phyloP scores from a whole-genome alignment of 2,329 filamentous ascomycete species.

The Cercospora janseana region DNA sequence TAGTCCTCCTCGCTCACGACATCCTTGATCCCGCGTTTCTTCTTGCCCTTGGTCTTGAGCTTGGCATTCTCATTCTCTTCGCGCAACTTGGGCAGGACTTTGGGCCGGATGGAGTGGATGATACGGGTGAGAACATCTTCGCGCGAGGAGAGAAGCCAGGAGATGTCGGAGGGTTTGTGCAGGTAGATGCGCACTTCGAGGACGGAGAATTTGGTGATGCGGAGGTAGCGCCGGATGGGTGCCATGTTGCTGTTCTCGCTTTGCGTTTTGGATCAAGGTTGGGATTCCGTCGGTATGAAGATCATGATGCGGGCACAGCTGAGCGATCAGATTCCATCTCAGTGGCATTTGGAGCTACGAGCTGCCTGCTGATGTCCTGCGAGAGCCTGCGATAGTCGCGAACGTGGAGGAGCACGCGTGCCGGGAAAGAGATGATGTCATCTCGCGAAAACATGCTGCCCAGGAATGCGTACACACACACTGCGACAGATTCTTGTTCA shows the following conservation, averaged over 20 bases:
- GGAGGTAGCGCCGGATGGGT: slow-evolving; percentile 81
- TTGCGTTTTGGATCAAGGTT: slow-evolving; percentile 42
- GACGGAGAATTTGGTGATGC: slow-evolving; percentile 89
- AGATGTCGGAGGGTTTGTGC: slow-evolving; percentile 79
- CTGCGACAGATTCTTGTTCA: no score
- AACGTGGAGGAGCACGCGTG: no score
- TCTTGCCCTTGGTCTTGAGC: slow-evolving; percentile 62
- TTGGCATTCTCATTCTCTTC: slow-evolving; percentile 70
- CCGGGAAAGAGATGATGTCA: slow-evolving; percentile 2
- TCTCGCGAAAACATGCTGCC: slow-evolving; percentile 3
- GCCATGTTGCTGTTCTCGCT: slow-evolving; percentile 61
- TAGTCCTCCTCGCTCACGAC: slow-evolving; percentile 86
- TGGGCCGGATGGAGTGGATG: slow-evolving; percentile 78
- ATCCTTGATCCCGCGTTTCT: slow-evolving; percentile 81
- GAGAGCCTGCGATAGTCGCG: neutral
- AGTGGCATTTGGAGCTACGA: no score
- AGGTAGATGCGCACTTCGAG: slow-evolving; percentile 97
- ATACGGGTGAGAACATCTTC: slow-evolving; percentile 76
- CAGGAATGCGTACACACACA: no score
- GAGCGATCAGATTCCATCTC: no score
- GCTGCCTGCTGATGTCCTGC: neutral
- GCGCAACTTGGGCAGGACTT: slow-evolving; percentile 84
- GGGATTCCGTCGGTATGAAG: neutral
- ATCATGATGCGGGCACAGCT: neutral
- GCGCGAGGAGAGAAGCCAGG: slow-evolving; percentile 78